Conservation (phyloP, 2,329 filamentous ascomycete species). For the Microdochium bolleyi region DNA sequence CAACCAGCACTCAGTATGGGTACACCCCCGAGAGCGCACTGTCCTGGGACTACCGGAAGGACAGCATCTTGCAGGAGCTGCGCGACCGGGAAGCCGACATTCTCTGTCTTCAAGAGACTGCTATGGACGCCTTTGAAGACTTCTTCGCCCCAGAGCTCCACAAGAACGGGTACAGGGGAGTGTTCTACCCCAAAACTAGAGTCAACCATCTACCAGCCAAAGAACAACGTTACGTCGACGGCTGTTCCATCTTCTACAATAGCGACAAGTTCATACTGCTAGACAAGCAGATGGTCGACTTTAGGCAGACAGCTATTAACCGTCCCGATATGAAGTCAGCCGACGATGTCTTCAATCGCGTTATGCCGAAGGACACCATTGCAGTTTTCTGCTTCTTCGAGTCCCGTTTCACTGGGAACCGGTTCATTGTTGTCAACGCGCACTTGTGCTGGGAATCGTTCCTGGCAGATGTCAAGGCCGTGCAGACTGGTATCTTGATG, state of each 20-base stretch:
- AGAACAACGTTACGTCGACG: conserved; percentile 85
- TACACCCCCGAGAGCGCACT: conserved; percentile 81
- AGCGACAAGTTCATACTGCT: conserved; percentile 87
- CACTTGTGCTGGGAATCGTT: conserved; percentile 93
- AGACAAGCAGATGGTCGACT: conserved; percentile 91
- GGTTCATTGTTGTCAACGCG: conserved; percentile 86
- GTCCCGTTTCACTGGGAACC: conserved; percentile 80
- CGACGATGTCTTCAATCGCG: conserved; percentile 94
- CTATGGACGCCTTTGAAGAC: conserved; percentile 83
- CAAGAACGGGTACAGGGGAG: conserved; percentile 83
- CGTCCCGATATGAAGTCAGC: conserved; percentile 95
- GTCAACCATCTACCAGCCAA: conserved; percentile 87
- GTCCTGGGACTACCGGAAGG: conserved; percentile 78
- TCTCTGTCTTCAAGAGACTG: conserved; percentile 88
- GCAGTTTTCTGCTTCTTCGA: conserved; percentile 88
- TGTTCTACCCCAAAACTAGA: conserved; percentile 85
- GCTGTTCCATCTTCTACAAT: conserved; percentile 96
- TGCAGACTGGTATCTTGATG: conserved; percentile 93
- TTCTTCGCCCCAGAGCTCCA: conserved; percentile 84
- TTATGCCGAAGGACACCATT: conserved; percentile 98
- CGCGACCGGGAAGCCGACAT: conserved; percentile 76
- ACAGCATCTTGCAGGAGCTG: conserved; percentile 78
- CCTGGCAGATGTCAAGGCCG: conserved; percentile 88
- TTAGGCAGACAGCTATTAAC: conserved; percentile 85
- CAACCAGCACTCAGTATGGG: conserved; percentile 76